phyloP scores from a whole-genome alignment of 108 stramenopile species.

The Fragilariopsis cylindrus region DNA sequence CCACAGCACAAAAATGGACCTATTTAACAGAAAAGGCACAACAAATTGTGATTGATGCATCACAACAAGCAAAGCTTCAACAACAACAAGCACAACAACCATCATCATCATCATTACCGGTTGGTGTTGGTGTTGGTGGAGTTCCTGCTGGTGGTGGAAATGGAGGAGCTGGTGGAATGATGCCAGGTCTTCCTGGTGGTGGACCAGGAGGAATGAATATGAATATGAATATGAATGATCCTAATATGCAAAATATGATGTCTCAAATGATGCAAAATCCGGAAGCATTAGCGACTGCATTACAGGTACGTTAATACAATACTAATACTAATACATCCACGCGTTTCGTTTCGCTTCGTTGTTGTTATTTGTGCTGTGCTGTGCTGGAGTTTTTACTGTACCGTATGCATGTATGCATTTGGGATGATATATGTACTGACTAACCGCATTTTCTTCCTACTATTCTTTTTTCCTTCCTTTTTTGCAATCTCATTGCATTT shows the following conservation, averaged over 20 bases:
- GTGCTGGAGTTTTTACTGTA: neutral
- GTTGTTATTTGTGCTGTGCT: neutral
- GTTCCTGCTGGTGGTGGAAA: neutral
- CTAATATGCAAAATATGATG: constrained; percentile 42
- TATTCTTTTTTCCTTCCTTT: neutral
- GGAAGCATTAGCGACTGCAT: constrained; percentile 50
- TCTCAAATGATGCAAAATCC: constrained; percentile 68
- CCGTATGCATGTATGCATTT: too few species aligned
- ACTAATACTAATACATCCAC: neutral
- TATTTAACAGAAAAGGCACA: constrained; percentile 48
- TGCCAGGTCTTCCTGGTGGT: constrained; percentile 28
- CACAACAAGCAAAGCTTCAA: constrained; percentile 2
- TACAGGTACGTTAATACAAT: constrained; percentile 52
- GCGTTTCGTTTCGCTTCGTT: neutral
- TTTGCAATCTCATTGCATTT: neutral
- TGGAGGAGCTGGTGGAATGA: neutral
- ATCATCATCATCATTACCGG: constrained; percentile 16
- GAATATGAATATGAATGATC: constrained; percentile 23
- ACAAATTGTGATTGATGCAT: constrained; percentile 4
- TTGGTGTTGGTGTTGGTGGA: neutral
- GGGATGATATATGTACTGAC: neutral
- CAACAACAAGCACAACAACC: constrained; percentile 12
- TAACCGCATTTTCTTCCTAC: neutral
- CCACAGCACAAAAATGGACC: constrained; percentile 75
- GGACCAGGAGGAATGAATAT: constrained; percentile 3